These are phyloP conservation scores for Sporobolomyces pararoseus DNA, from an alignment of 768 basidiomycete genomes.

Conservation along the genomic window DNA sequence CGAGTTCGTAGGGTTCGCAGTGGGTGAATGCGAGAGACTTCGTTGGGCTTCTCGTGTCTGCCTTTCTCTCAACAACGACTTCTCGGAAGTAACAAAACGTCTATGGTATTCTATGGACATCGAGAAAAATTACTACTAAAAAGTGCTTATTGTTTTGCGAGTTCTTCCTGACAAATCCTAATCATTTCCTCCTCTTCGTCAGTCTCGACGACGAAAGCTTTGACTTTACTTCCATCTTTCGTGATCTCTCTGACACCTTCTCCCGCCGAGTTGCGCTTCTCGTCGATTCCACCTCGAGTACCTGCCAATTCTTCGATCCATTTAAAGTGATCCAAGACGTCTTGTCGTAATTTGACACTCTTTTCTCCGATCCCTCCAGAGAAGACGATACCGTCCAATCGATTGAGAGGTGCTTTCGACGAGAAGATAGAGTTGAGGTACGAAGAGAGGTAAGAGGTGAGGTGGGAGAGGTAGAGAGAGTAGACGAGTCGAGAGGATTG, in stretches of 20 bases:
- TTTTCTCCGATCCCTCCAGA: conserved; percentile 84
- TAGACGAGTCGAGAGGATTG: conserved; percentile 61
- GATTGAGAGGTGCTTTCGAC: conserved; percentile 1
- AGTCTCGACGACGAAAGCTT: conserved; percentile 51
- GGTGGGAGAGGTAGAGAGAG: conserved; percentile 54
- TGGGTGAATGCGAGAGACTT: no score
- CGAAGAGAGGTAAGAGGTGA: conserved; percentile 29
- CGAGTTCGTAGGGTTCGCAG: no score
- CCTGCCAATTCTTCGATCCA: conserved; percentile 64
- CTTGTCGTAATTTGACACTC: conserved; percentile 60
- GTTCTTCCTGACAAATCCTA: conserved; percentile 31
- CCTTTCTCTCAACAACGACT: no score
- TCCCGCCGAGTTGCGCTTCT: conserved; percentile 50
- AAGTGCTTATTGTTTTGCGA: no score
- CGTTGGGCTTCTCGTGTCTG: no score
- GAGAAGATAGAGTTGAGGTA: conserved; percentile 42
- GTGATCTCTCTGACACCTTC: conserved; percentile 43
- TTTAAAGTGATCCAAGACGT: conserved; percentile 57
- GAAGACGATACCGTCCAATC: conserved; percentile 74
- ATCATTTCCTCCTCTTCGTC: conserved; percentile 50
- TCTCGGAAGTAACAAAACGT: no score
- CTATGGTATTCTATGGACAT: no score
- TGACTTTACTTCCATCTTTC: conserved; percentile 45
- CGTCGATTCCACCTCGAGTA: conserved; percentile 53
- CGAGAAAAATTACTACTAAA: no score